Evolutionary conservation across 108 stramenopile genomes (phyloP).

Genomic region (Skeletonema costatum): DNA sequence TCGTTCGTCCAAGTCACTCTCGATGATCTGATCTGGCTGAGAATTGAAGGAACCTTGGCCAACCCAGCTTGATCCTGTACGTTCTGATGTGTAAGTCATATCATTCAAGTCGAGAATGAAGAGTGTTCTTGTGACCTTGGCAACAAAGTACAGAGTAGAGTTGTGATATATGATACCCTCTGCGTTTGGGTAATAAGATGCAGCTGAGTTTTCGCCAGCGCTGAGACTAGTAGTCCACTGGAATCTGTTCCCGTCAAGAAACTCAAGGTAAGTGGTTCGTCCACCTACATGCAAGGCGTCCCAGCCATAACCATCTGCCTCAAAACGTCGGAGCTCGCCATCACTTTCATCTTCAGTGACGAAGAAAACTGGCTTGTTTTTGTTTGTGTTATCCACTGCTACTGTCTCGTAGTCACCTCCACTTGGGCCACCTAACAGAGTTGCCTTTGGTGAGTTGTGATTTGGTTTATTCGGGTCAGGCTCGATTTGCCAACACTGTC

Average conservation of each 20-base stretch:
- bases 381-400: conserved; percentile 53
- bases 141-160: conserved; percentile 42
- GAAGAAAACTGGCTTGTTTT: conserved; percentile 49
- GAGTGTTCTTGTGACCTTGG: conserved; percentile 37
- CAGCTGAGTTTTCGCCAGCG: conserved; percentile 18
- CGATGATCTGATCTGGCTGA: conserved; percentile 24
- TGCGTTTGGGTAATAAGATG: conserved; percentile 7
- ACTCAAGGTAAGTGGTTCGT: background rate
- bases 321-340: conserved; percentile 36
- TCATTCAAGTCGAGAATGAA: conserved; percentile 53
- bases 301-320: conserved; percentile 1
- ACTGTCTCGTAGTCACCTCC: conserved; percentile 11
- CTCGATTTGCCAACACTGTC: conserved; percentile 6
- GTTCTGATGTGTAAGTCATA: conserved; percentile 31
- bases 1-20: background rate
- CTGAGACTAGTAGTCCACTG: conserved; percentile 16
- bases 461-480: background rate
- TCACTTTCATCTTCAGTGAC: conserved; percentile 50
- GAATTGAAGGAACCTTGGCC: conserved; percentile 54
- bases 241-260: background rate
- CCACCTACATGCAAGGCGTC: conserved; percentile 5
- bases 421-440: background rate
- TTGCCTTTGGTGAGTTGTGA: background rate
- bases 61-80: conserved; percentile 19
- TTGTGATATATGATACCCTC: conserved; percentile 60